phyloP scores from a whole-genome alignment of 768 basidiomycete genomes.

The Leccinellum rugosiceps region DNA sequence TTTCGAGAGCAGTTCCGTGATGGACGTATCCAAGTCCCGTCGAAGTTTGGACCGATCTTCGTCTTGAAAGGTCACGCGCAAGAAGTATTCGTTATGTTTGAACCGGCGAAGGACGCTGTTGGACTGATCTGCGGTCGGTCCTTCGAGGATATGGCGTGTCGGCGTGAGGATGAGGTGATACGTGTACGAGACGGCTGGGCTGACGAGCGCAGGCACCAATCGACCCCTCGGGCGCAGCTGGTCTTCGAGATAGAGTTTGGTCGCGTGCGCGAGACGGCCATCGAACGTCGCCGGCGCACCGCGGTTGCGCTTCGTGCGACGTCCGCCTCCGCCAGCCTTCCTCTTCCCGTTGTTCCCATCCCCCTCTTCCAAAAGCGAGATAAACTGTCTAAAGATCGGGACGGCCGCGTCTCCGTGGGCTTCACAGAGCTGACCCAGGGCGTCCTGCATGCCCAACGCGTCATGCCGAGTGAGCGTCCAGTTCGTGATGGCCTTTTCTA shows the following conservation, averaged over 20 bases:
- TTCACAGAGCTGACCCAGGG: constrained; percentile 20
- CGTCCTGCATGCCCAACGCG: constrained; percentile 19
- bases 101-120: constrained; percentile 40
- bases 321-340: not conserved
- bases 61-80: constrained; percentile 48
- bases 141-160: constrained; percentile 37
- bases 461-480: constrained; percentile 24
- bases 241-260: constrained; percentile 20
- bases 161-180: constrained; percentile 42
- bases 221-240: constrained; percentile 23
- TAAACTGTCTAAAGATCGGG: constrained; percentile 24
- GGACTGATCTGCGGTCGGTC: constrained; percentile 36
- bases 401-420: constrained; percentile 13
- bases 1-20: constrained; percentile 28
- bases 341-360: not conserved
- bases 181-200: constrained; percentile 27
- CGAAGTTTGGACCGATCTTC: constrained; percentile 40
- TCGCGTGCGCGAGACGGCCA: constrained; percentile 16
- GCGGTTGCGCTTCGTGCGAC: not conserved
- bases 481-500: constrained; percentile 35
- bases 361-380: constrained; percentile 20
- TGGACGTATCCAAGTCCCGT: constrained; percentile 30
- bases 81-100: constrained; percentile 38
- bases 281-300: constrained; percentile 6
- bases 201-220: constrained; percentile 19